These are phyloP conservation scores for Paradendryphiella salina DNA, from an alignment of 2,329 filamentous ascomycete species.

Conservation along the genomic window DNA sequence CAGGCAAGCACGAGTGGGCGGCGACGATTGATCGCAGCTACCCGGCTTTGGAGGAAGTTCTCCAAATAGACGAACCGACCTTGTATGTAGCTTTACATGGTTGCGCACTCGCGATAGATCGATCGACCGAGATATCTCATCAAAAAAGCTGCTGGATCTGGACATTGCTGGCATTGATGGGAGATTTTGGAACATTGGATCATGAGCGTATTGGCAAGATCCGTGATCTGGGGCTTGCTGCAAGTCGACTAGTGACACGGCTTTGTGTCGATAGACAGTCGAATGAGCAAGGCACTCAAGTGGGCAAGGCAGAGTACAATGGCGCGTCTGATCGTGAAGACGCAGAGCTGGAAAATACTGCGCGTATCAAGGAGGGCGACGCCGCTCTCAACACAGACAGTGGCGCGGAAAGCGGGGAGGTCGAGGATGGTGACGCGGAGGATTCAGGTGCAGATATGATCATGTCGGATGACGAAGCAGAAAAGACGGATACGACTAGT, in stretches of 20 bases:
- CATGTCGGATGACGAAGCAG: conserved; percentile 26
- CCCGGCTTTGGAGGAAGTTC: conserved; percentile 56
- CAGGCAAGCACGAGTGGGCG: conserved; percentile 45
- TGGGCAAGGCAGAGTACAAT: neutral
- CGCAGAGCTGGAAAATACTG: neutral
- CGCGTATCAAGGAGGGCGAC: neutral
- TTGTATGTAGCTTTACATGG: conserved; percentile 67
- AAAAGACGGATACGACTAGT: conserved; percentile 11
- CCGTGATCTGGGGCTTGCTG: conserved; percentile 77
- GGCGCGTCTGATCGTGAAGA: neutral
- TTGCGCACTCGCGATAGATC: conserved; percentile 64
- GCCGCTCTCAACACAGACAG: neutral
- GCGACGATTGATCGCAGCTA: conserved; percentile 32
- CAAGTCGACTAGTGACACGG: conserved; percentile 61
- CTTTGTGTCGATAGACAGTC: conserved; percentile 13
- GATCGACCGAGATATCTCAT: conserved; percentile 62
- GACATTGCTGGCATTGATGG: conserved; percentile 75
- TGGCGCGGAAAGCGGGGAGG: neutral
- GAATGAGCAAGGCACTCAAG: neutral
- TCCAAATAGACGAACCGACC: conserved; percentile 63
- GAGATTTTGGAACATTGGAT: conserved; percentile 73
- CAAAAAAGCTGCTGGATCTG: conserved; percentile 82
- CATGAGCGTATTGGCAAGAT: conserved; percentile 76
- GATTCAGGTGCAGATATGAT: conserved; percentile 28
- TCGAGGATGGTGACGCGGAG: conserved; percentile 2